These are phyloP conservation scores for Novymonas esmeraldas DNA, from an alignment of 208 protist species.

Conservation along the genomic window DNA sequence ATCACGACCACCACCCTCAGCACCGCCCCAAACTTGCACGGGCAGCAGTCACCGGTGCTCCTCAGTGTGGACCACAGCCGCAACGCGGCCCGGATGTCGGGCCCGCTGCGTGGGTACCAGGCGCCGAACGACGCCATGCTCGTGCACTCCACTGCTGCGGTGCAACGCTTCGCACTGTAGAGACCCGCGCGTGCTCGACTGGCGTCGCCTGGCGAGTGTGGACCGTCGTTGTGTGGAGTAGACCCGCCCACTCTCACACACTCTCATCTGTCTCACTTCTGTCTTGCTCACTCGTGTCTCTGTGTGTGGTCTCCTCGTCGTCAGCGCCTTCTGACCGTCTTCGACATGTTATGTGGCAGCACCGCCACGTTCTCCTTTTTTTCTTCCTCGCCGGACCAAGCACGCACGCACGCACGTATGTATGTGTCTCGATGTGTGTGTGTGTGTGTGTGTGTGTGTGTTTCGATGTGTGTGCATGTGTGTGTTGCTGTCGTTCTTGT, in stretches of 20 bases:
- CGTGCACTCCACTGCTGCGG: slow-evolving; percentile 20
- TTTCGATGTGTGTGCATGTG: neutral
- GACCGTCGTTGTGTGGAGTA: neutral
- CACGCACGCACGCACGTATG: too few relatives aligned
- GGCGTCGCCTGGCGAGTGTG: neutral
- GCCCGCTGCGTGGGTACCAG: slow-evolving; percentile 1
- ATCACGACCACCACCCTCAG: slow-evolving; percentile 8
- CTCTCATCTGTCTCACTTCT: too few relatives aligned
- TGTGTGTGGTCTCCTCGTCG: neutral
- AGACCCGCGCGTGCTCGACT: neutral
- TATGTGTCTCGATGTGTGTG: neutral
- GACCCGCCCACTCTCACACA: too few relatives aligned
- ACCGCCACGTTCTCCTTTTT: neutral
- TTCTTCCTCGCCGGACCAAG: neutral
- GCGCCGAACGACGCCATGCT: slow-evolving; percentile 22
- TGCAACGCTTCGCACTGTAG: slow-evolving; percentile 3
- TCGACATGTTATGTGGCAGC: neutral
- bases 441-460: neutral
- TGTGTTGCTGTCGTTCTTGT: slow-evolving; percentile 1
- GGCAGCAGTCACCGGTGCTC: neutral
- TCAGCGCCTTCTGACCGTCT: neutral
- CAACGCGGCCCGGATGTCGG: neutral
- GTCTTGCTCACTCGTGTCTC: too few relatives aligned
- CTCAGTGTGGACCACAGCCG: slow-evolving; percentile 13
- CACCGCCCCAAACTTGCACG: neutral